Base-by-base conservation (phyloP, 176 grass and related monocot genomes). In the Paspalum vaginatum region DNA sequence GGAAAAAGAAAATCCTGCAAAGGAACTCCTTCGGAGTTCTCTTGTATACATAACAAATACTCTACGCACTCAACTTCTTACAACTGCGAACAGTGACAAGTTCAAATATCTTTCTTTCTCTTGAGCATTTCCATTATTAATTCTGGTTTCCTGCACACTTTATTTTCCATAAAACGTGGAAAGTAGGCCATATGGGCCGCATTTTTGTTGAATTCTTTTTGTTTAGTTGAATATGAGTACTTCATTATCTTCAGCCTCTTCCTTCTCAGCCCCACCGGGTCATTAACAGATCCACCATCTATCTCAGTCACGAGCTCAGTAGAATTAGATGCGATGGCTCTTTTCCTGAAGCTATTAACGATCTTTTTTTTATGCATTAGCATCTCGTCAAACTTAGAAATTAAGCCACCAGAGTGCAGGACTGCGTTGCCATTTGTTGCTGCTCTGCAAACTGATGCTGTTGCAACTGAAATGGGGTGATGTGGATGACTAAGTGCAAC, bases 51-150 rank as follows among this genome's bases (percentile, higher is more conserved):
- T 11, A 20, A 22, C 17, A 59, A 9, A 9, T 61, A 61, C 32
- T 22, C 59, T 65, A 49, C 10, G 22, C 16, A 40, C 13, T 22
- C 6, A 8, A 49, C 43, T 47, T 61, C 9, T 72, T 63, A 5
- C 26, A 82, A 52, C 20, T 55, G 44, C 39, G 14, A 45, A 12
- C 42, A 60, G 3, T 46, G 26, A 32, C 32, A 32, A 61, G 45
- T 61, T 54, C 45, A 64, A 76, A 38, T 22, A 41, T 49, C 38
- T 43, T 40, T 82, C 70, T 87, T 87, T 70, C 87, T 89, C 57
- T 80, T 79, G 21, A 95, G 84, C 87, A 92, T 92, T 79, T 92
- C 77, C 58, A 92, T 17, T 66, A 95, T 89, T 22, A 87, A 42
- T 74, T 94, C 89, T 62, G 83, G 77, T 24, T 86, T 89, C 73